Evolutionary conservation across 495 filamentous ascomycete species (phyloP), one percentile per base, ranked within the genome.

Genomic region (Antarctomyces pellizariae): DNA sequence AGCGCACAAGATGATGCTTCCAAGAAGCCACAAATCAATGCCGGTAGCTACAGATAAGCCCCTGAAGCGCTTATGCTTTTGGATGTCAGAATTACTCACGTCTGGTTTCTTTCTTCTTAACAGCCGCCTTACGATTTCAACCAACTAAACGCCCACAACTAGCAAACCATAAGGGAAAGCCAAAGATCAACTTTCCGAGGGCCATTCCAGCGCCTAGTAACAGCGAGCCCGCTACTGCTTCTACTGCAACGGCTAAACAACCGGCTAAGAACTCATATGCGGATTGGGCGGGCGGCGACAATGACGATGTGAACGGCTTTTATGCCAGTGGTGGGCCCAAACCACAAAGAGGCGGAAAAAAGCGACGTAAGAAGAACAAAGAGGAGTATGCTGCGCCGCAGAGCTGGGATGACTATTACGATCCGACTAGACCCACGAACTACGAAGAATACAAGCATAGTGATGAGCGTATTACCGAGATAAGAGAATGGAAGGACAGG

Each of bases 391-490:
- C 52, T 22, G 38, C 56, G 19, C 53, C 66, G 26, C 75, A 75
- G 22, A 70, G 91, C 41, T 93, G 83, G 84, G 77, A 91, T 42
- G 83, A 90, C 43, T 67, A 83, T 23, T 95, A 92, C 39, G 84
- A 92, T 39, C 75, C 79, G 0, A 59, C 72, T 2, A 50, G 73
- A 12, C 84, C 84, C 1, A 92, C 80, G 21, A 77, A 66, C 30
- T 82, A 84, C 32, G 70, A 80, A 24, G 75, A 90, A 44, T 93
- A 90, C 42, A 64, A 75, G 24, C 55, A 70, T 19, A 84, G 79
- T 34, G 82, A 90, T 16, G 84, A 92, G 45, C 71, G 74, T 36
- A 62, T 82, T 22, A 44, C 56, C 12, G 77, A 86, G 46, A 61
- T 83, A 11, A 57, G 66, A 19, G 82, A 92, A 31, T 95, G 84